These are phyloP conservation scores for Baeospora myosura DNA, from an alignment of 1,284 basidiomycete species.

Conservation along the genomic window DNA sequence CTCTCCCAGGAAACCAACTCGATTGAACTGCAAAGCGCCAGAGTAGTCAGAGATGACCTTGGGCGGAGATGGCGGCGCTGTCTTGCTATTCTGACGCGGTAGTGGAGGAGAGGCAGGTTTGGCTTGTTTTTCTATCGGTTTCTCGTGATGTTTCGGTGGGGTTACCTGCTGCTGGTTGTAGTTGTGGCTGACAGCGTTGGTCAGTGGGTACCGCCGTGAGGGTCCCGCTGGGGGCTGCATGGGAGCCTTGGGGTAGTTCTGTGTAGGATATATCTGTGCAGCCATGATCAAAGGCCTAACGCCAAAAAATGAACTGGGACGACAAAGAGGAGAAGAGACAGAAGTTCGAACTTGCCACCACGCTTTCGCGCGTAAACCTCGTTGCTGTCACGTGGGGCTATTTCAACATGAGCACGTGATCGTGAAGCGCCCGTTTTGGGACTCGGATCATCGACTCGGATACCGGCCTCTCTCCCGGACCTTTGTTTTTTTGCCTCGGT, in stretches of 20 bases:
- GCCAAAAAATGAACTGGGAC: slow-evolving; percentile 17
- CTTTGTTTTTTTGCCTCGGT: too few species aligned
- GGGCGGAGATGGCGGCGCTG: slow-evolving; percentile 76
- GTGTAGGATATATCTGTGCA: slow-evolving; percentile 27
- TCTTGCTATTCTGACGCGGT: slow-evolving; percentile 74
- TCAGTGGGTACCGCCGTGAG: slow-evolving; percentile 29
- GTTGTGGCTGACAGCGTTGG: slow-evolving; percentile 29
- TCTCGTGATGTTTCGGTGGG: slow-evolving; percentile 12
- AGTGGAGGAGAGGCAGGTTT: slow-evolving; percentile 52
- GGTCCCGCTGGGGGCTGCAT: slow-evolving; percentile 15
- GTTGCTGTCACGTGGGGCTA: slow-evolving; percentile 2
- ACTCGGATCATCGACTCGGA: background rate
- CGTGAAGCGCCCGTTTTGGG: too few species aligned
- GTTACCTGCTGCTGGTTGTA: slow-evolving; percentile 18
- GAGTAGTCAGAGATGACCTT: slow-evolving; percentile 65
- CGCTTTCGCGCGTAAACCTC: slow-evolving; percentile 4
- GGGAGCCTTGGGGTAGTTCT: slow-evolving; percentile 23
- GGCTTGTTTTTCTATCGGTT: slow-evolving; percentile 26
- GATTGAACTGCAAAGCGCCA: slow-evolving; percentile 50
- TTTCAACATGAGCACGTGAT: slow-evolving; percentile 7
- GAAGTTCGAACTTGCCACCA: background rate
- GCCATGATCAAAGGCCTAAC: slow-evolving; percentile 34
- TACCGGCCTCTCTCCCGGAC: background rate
- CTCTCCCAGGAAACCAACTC: slow-evolving; percentile 83
- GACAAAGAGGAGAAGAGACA: background rate